These are phyloP conservation scores for Yarrowia yakushimensis DNA, from an alignment of 805 yeast genomes.

Conservation along the genomic window DNA sequence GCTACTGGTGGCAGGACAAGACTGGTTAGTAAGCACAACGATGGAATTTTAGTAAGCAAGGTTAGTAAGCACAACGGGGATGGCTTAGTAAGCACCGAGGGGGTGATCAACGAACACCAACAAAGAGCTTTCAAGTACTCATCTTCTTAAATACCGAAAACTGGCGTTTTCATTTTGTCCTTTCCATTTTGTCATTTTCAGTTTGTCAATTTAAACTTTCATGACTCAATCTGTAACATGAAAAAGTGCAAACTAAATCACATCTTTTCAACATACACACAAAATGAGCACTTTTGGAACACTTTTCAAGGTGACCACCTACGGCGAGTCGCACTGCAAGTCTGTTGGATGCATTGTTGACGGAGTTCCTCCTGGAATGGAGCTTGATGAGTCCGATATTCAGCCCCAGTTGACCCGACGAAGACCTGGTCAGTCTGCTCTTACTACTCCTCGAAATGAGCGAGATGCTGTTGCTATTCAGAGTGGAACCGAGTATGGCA, in stretches of 20 bases:
- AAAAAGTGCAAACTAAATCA: background rate
- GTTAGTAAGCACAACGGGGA: too few species aligned
- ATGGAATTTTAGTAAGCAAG: too few species aligned
- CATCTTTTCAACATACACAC: background rate
- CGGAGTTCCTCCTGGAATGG: constrained; percentile 95
- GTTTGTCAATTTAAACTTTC: too few species aligned
- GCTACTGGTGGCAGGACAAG: too few species aligned
- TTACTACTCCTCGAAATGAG: constrained; percentile 93
- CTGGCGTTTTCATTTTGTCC: too few species aligned
- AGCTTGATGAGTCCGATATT: constrained; percentile 76
- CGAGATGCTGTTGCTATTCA: constrained; percentile 91
- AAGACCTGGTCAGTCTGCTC: constrained; percentile 93
- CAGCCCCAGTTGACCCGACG: constrained; percentile 96
- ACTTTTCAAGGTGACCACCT: constrained; percentile 75
- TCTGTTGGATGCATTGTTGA: constrained; percentile 98
- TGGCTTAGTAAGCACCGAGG: too few species aligned
- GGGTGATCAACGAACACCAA: too few species aligned
- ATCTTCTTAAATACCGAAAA: too few species aligned
- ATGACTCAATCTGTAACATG: background rate
- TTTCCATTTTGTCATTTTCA: too few species aligned
- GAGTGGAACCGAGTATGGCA: constrained; percentile 88
- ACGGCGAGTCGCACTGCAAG: constrained; percentile 97
- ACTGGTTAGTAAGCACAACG: too few species aligned
- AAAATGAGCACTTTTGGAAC: constrained; percentile 72
- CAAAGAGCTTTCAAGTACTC: too few species aligned